Conservation (phyloP, 257 asterid genomes). For the Solanum piurae region DNA sequence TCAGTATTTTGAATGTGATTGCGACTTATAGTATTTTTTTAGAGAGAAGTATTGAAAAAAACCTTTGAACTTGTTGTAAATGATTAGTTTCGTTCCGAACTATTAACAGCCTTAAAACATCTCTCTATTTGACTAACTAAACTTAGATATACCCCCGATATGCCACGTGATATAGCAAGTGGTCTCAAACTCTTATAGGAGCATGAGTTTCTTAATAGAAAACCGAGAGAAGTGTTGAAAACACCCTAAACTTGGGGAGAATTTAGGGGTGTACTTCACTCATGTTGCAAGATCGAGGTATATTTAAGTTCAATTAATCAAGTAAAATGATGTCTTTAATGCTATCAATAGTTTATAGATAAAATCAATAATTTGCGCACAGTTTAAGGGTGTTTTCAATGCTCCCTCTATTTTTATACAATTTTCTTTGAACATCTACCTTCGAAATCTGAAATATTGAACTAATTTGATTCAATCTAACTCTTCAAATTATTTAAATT, state of each 20-base stretch:
- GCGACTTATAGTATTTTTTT: not conserved
- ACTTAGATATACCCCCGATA: no score
- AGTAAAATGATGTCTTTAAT: no score
- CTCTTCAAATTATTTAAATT: accelerated
- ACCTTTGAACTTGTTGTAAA: accelerated
- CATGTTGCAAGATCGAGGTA: no score
- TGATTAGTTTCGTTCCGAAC: no score
- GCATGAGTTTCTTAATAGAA: not conserved
- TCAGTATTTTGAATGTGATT: not conserved
- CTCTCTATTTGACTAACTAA: no score
- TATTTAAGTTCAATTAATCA: not conserved
- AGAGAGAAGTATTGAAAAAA: not conserved
- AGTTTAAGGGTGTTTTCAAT: no score
- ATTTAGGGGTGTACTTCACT: not conserved
- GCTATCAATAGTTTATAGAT: not conserved
- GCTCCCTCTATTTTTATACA: not conserved
- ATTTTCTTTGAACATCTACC: not conserved
- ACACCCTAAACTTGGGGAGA: not conserved
- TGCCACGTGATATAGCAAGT: not conserved
- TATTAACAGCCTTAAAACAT: no score
- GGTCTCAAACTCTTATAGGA: no score
- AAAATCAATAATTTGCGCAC: accelerated
- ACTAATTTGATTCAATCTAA: not conserved
- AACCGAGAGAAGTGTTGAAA: not conserved
- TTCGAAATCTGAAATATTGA: not conserved